Base-by-base conservation (phyloP, 75 land plant species). In the Adiantum capillusveneris region DNA sequence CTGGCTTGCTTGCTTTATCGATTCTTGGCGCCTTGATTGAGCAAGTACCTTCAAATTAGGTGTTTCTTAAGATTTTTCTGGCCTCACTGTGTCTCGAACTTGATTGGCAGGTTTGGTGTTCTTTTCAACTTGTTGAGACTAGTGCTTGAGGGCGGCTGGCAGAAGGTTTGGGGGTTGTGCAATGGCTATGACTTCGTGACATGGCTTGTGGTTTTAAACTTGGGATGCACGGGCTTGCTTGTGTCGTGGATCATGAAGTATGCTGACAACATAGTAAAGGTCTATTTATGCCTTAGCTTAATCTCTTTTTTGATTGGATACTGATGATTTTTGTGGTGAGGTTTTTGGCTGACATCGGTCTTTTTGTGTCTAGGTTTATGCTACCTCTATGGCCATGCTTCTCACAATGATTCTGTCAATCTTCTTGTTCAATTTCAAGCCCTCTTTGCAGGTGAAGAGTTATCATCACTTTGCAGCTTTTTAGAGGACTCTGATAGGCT, bases 211-310 rank as follows among this genome's bases (percentile, higher is more conserved):
- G 88, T 94, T n/a, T 57, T 94, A 3, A 94, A 94, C 43, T 74
- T 94, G 41, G 91, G 88, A 25, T 84, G 88, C n/a, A 77, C 91
- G 57, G 98, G 98, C 11, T 58, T 94, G 31, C 63, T 94, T 36
- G 96, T 94, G 26, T 94, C 98, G 18, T 94, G 98, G 98, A 60
- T 94, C 59, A 94, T 94, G 98, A 94, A 90, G 61, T 90, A 83
- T 70, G 87, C 98, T 13, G 98, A 90, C 73, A 89, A 86, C 63
- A 94, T 94, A 55, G 88, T 94, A 6, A 94, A 94, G 98, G 98
- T 92, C 64, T 31, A 2, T 26, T 9, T 54, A 50, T 57, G 12
- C 34, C 18, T 18, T 19, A 20, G n/a, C 57, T 25, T 2, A 49
- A 11, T 7, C 5, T 14, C n/a, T 34, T 34, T 34, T 34, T 34